phyloP scores from a whole-genome alignment of 208 protist genomes.

The Leishmania mexicana region DNA sequence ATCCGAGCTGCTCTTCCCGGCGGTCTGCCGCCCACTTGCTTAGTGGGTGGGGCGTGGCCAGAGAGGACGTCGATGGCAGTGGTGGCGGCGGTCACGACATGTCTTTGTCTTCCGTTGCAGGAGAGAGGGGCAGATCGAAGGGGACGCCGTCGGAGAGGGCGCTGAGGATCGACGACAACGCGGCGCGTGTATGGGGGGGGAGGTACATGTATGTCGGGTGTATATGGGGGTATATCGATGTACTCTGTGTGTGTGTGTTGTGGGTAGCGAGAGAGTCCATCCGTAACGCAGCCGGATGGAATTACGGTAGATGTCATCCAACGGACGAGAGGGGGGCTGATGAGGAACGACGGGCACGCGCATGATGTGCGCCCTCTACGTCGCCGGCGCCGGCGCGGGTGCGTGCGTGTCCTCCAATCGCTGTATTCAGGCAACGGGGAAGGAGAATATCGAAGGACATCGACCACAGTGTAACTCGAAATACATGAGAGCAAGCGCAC shows the following conservation, averaged over 20 bases:
- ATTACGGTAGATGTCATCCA: no score
- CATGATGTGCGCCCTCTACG: not conserved
- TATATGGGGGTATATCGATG: no score
- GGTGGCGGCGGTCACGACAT: not conserved
- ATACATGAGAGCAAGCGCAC: not conserved
- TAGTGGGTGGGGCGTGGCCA: not conserved
- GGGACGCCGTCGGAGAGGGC: not conserved
- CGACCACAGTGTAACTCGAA: not conserved
- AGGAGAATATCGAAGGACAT: not conserved
- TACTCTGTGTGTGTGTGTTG: not conserved
- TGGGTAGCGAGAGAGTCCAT: not conserved
- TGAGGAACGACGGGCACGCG: not conserved
- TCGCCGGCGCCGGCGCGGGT: not conserved
- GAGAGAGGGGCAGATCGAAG: not conserved
- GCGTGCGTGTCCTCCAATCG: not conserved
- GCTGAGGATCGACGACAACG: not conserved
- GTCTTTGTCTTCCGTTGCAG: not conserved
- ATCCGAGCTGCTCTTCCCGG: conserved; percentile 20
- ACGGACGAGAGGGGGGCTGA: not conserved
- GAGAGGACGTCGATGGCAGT: not conserved
- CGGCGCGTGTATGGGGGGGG: not conserved
- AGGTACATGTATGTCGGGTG: not conserved
- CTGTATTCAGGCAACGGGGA: not conserved
- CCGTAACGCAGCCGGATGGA: not conserved
- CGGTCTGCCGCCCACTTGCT: conserved; percentile 10